phyloP scores from a whole-genome alignment of 2,329 filamentous ascomycete genomes.

The Cryphonectria parasitica region DNA sequence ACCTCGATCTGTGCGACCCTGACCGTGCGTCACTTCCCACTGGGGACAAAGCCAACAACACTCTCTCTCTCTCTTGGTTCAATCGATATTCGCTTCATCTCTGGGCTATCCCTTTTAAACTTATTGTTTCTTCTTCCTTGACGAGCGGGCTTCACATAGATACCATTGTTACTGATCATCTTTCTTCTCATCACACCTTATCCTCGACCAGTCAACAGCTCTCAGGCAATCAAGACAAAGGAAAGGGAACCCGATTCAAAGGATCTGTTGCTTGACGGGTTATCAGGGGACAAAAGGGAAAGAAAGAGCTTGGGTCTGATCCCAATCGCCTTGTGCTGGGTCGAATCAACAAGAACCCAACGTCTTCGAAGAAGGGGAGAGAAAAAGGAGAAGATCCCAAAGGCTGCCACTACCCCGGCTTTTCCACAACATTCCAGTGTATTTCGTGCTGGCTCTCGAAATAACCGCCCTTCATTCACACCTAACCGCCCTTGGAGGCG shows the following conservation, averaged over 20 bases:
- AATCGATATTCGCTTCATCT: not conserved
- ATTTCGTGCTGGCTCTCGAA: constrained; percentile 29
- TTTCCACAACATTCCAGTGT: constrained; percentile 21
- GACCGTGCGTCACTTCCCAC: constrained; percentile 4
- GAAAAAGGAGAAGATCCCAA: not conserved
- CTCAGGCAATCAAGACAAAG: not conserved
- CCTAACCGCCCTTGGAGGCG: constrained; percentile 1
- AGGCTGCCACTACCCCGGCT: constrained; percentile 5
- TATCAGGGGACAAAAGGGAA: constrained; percentile 1
- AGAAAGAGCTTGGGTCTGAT: constrained; percentile 16
- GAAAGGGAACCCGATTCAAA: not conserved
- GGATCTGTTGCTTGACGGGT: constrained; percentile 4
- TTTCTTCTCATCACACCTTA: not conserved
- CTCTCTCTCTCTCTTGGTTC: not conserved
- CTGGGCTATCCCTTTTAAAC: constrained; percentile 12
- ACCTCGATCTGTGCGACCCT: constrained; percentile 7
- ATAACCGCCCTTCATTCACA: constrained; percentile 22
- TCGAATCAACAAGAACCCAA: not conserved
- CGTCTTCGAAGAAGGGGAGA: too few species aligned
- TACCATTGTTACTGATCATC: not conserved
- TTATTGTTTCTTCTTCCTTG: constrained; percentile 10
- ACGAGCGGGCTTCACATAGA: constrained; percentile 16
- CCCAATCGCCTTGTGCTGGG: constrained; percentile 19
- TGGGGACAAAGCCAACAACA: not conserved
- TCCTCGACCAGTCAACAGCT: not conserved